phyloP scores from a whole-genome alignment of 2,329 filamentous ascomycete species.

The Fusarium coicis region DNA sequence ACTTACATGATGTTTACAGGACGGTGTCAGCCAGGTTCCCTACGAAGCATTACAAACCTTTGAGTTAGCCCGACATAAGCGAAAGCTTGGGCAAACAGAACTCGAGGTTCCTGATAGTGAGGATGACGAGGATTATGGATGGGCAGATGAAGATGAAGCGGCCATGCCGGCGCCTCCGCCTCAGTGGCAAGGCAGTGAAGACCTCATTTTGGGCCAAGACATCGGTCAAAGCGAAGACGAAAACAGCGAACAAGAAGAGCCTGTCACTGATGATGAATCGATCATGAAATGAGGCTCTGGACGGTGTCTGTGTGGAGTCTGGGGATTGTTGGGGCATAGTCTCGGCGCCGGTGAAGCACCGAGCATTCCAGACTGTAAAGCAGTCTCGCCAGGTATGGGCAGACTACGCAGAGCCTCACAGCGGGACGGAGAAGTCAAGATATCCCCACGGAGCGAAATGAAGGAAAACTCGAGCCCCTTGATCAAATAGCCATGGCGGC shows the following conservation, averaged over 20 bases:
- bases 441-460: slow-evolving; percentile 32
- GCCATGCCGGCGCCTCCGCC: slow-evolving; percentile 69
- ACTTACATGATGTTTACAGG: slow-evolving; percentile 49
- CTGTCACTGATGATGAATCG: slow-evolving; percentile 37
- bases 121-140: slow-evolving; percentile 77
- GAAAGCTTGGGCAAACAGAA: slow-evolving; percentile 70
- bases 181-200: slow-evolving; percentile 75
- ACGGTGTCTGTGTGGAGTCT: slow-evolving; percentile 32
- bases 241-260: slow-evolving; percentile 37
- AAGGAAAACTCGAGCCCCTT: slow-evolving; percentile 39
- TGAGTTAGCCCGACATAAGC: slow-evolving; percentile 61
- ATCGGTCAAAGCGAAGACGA: slow-evolving; percentile 55
- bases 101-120: slow-evolving; percentile 71
- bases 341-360: slow-evolving; percentile 48
- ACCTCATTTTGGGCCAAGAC: slow-evolving; percentile 64
- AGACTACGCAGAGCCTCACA: slow-evolving; percentile 25
- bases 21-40: slow-evolving; percentile 55
- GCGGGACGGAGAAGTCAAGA: slow-evolving; percentile 2
- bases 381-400: slow-evolving; percentile 20
- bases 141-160: slow-evolving; percentile 74
- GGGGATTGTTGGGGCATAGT: slow-evolving; percentile 28
- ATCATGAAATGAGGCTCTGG: slow-evolving; percentile 35
- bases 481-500: slow-evolving; percentile 31
- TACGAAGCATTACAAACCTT: slow-evolving; percentile 53
- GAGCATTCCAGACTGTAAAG: slow-evolving; percentile 38